A percentile compares a stretch with the other conserved stretches of the same genome.
Conservation (phyloP, 2,329 filamentous ascomycete genomes). For the Ceratocystis albifundus region DNA sequence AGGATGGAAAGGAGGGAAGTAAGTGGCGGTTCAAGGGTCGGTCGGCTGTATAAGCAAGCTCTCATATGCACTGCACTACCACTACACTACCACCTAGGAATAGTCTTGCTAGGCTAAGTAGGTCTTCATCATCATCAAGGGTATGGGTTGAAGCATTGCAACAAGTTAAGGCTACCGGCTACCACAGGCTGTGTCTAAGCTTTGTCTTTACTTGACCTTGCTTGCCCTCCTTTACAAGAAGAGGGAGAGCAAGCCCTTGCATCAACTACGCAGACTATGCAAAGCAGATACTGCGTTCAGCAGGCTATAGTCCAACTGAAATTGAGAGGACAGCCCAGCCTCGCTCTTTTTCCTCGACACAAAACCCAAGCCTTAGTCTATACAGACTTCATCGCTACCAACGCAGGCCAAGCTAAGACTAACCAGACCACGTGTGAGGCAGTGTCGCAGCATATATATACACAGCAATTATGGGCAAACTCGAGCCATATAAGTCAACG, state of each 20-base stretch:
- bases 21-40: background rate
- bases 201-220: no score
- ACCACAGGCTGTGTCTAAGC: background rate
- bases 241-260: background rate
- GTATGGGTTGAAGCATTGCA: no score
- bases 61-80: background rate
- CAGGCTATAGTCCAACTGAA: background rate
- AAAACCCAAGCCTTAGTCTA: background rate
- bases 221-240: background rate
- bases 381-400: background rate
- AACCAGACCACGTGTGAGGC: slow-evolving; percentile 2
- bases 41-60: background rate
- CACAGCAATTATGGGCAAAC: background rate
- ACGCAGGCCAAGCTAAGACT: background rate
- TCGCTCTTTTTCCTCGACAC: background rate
- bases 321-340: background rate
- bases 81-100: background rate
- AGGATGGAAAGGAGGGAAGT: background rate
- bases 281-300: background rate
- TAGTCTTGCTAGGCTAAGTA: no score
- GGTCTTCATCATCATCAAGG: no score
- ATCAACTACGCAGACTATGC: background rate
- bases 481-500: background rate
- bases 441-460: background rate
- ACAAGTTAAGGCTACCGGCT: background rate